These are phyloP conservation scores for Penicillium brasilianum DNA, from an alignment of 2,329 filamentous ascomycete genomes.

Conservation along the genomic window DNA sequence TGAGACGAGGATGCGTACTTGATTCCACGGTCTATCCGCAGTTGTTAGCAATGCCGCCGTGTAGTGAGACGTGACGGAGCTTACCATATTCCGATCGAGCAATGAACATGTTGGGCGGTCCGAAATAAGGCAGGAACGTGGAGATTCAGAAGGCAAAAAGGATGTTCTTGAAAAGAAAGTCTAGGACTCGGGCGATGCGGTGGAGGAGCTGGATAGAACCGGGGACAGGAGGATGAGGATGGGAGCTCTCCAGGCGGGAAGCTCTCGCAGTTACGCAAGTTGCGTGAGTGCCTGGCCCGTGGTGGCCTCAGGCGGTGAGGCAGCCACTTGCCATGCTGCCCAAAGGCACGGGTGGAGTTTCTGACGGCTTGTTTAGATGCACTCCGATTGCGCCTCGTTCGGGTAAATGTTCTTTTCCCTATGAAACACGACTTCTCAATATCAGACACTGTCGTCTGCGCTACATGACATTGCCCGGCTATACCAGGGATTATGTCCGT, in stretches of 20 bases:
- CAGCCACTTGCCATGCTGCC: constrained; percentile 14
- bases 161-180: constrained; percentile 6
- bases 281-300: constrained; percentile 38
- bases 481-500: constrained; percentile 43
- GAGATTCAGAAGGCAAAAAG: constrained; percentile 1
- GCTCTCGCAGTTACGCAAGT: constrained; percentile 41
- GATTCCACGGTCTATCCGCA: constrained; percentile 69
- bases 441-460: constrained; percentile 9
- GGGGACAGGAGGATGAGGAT: constrained; percentile 29
- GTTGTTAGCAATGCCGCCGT: constrained; percentile 45
- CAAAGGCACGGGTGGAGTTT: constrained; percentile 21
- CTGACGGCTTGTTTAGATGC: constrained; percentile 17
- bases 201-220: constrained; percentile 27
- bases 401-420: background rate
- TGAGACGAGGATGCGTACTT: constrained; percentile 66
- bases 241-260: constrained; percentile 38
- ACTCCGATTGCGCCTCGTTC: constrained; percentile 15
- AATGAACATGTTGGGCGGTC: constrained; percentile 87
- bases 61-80: constrained; percentile 44
- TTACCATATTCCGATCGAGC: constrained; percentile 99
- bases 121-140: constrained; percentile 17
- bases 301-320: constrained; percentile 31
- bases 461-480: constrained; percentile 32
- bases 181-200: constrained; percentile 13
- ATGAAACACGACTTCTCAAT: constrained; percentile 6